Conservation (phyloP, 2,329 filamentous ascomycete species). For the Hirsutella rhossiliensis region DNA sequence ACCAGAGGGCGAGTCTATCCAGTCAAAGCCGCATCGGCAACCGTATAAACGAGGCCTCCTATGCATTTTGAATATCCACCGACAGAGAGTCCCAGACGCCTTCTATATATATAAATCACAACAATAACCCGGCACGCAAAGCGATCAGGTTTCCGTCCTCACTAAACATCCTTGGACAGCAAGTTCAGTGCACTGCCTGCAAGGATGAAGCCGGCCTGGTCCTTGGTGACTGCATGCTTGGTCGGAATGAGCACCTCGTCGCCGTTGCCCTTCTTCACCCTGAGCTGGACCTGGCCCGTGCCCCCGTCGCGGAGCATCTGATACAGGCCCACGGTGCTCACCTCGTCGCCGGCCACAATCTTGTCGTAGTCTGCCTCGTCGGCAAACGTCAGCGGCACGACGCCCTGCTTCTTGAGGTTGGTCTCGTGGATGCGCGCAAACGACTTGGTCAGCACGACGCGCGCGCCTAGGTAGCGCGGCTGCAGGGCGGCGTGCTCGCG, state of each 20-base stretch:
- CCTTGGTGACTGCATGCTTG: conserved; percentile 78
- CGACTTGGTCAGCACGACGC: conserved; percentile 72
- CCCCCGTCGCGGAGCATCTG: conserved; percentile 70
- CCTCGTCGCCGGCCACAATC: conserved; percentile 72
- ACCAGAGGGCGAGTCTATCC: no score
- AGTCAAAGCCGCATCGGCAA: no score
- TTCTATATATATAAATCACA: background rate
- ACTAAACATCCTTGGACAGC: conserved; percentile 48
- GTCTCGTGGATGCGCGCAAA: conserved; percentile 93
- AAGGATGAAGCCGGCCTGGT: conserved; percentile 85
- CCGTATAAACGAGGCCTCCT: background rate
- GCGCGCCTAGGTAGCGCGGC: conserved; percentile 78
- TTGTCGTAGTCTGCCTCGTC: conserved; percentile 80
- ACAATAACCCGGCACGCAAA: background rate
- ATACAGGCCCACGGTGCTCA: conserved; percentile 71
- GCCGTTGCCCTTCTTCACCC: conserved; percentile 49
- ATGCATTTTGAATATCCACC: background rate
- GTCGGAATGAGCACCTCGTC: conserved; percentile 60
- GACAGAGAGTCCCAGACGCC: conserved; percentile 1
- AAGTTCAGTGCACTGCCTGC: conserved; percentile 91
- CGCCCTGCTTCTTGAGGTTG: conserved; percentile 93
- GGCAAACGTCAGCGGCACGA: conserved; percentile 85
- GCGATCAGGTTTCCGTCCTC: no score
- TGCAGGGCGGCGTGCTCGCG: conserved; percentile 85
- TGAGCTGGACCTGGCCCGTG: conserved; percentile 61